These are phyloP conservation scores for Saccharomyces hybrid DNA, from an alignment of 1,139 yeast species.

Conservation along the genomic window DNA sequence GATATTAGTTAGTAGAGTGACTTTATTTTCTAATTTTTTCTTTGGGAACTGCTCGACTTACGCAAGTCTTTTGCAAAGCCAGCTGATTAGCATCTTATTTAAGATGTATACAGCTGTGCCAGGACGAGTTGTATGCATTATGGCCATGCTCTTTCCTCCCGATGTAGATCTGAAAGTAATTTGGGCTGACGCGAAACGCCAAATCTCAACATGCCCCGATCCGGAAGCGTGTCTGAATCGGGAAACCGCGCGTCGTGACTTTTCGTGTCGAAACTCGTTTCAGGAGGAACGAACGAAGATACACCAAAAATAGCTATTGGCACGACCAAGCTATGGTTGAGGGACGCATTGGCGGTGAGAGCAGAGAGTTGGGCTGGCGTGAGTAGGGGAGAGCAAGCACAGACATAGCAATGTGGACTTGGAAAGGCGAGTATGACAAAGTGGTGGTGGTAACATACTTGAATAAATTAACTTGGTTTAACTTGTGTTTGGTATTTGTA, in stretches of 20 bases:
- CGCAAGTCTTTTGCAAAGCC: neutral
- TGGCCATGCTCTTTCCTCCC: neutral
- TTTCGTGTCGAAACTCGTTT: neutral
- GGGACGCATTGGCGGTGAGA: neutral
- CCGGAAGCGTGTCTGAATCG: neutral
- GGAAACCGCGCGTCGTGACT: neutral
- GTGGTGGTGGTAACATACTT: neutral
- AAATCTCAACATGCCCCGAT: neutral
- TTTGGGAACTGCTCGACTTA: neutral
- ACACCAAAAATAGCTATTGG: neutral
- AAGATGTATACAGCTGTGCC: neutral
- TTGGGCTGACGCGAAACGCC: neutral
- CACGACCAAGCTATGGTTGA: neutral
- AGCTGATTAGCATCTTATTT: neutral
- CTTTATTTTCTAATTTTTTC: neutral
- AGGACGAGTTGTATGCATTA: neutral
- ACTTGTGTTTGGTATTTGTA: neutral
- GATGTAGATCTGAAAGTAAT: neutral
- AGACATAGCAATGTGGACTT: neutral
- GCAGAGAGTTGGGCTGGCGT: neutral
- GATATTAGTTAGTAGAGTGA: constrained; percentile 4
- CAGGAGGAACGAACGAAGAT: neutral
- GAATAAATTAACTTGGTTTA: neutral
- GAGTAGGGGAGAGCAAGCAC: neutral
- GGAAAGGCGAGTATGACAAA: neutral